These are phyloP conservation scores for Cladochytrium replicatum DNA, from an alignment of 192 early-diverging fungal species.

Conservation along the genomic window DNA sequence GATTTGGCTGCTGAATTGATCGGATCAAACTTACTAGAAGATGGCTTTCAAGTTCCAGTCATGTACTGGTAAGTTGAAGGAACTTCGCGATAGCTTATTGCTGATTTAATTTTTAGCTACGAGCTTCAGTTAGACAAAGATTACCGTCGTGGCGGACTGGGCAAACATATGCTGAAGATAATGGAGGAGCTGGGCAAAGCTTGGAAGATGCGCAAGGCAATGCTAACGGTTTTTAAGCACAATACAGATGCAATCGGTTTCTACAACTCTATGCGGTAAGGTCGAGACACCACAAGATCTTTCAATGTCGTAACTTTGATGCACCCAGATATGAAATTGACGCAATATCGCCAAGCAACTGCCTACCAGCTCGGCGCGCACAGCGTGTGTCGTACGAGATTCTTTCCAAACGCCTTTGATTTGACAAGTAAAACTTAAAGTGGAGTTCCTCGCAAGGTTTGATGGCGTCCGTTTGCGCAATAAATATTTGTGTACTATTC, in stretches of 20 bases:
- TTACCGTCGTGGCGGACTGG: slow-evolving; percentile 40
- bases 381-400: slow-evolving; percentile 57
- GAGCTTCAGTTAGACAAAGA: slow-evolving; percentile 48
- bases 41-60: slow-evolving; percentile 22
- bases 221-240: slow-evolving; percentile 63
- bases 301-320: not conserved
- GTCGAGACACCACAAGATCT: not conserved
- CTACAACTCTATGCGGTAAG: slow-evolving; percentile 48
- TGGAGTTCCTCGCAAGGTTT: too few species aligned
- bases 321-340: slow-evolving; percentile 44
- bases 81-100: not conserved
- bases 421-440: slow-evolving; percentile 5
- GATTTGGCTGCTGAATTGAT: slow-evolving; percentile 28
- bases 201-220: slow-evolving; percentile 48
- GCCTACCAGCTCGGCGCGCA: slow-evolving; percentile 38
- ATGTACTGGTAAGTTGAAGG: slow-evolving; percentile 50
- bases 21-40: slow-evolving; percentile 3
- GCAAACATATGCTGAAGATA: slow-evolving; percentile 43
- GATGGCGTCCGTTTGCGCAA: too few species aligned
- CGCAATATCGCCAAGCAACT: slow-evolving; percentile 51
- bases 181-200: slow-evolving; percentile 38
- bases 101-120: slow-evolving; percentile 27
- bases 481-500: too few species aligned
- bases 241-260: slow-evolving; percentile 53
- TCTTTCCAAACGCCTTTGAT: slow-evolving; percentile 37